Evolutionary conservation across 768 basidiomycete species (phyloP).

Genomic region (Termitomyces sp.): DNA sequence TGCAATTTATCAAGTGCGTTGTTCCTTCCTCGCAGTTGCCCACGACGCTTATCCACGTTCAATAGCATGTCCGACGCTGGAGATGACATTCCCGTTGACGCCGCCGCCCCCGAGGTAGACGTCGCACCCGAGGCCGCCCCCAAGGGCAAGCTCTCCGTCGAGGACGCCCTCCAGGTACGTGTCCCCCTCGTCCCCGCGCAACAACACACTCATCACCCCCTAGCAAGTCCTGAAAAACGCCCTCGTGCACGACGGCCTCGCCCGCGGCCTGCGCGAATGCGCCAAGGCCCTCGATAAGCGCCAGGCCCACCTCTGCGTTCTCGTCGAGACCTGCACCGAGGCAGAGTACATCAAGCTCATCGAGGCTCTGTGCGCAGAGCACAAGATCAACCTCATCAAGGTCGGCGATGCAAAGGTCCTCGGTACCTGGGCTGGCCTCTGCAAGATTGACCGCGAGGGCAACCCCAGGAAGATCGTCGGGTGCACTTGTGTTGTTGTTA

Average conservation of each 20-base stretch:
- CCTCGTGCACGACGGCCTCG: conserved; percentile 96
- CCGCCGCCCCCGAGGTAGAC: conserved; percentile 68
- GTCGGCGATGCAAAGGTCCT: conserved; percentile 97
- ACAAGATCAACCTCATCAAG: conserved; percentile 99
- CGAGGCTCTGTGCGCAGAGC: conserved; percentile 97
- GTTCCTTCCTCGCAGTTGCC: background rate
- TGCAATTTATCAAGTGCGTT: conserved; percentile 32
- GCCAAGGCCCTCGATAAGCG: conserved; percentile 99
- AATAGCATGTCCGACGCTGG: conserved; percentile 94
- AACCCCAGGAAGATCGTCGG: conserved; percentile 95
- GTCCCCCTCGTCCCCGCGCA: too few relatives aligned
- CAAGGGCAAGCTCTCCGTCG: conserved; percentile 92
- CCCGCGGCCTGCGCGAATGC: conserved; percentile 94
- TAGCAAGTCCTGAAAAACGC: conserved; percentile 99
- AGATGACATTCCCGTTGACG: conserved; percentile 86
- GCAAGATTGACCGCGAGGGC: conserved; percentile 99
- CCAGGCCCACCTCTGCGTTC: conserved; percentile 96
- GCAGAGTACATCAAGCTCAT: conserved; percentile 99
- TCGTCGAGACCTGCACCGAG: conserved; percentile 98
- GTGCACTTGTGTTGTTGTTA: conserved; percentile 94
- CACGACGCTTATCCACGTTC: conserved; percentile 2
- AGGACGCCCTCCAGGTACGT: conserved; percentile 85
- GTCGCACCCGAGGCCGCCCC: conserved; percentile 85
- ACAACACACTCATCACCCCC: background rate
- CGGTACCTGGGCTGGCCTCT: conserved; percentile 97